Conservation (phyloP, 208 protist species). For the Entamoeba histolytica region DNA sequence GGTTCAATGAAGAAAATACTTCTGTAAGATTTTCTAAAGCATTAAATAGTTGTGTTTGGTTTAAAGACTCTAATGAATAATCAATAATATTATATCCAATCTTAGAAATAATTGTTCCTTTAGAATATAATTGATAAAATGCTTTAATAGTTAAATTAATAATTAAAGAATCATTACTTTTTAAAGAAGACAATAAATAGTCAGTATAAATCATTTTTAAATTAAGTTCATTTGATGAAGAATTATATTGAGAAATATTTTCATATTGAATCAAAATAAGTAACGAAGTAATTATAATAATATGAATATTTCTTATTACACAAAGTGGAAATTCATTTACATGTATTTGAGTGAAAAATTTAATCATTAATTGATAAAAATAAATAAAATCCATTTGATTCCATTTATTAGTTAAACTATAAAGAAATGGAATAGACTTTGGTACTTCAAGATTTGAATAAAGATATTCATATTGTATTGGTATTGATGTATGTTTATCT, state of each 20-base stretch:
- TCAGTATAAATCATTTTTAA: neutral
- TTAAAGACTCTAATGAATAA: neutral
- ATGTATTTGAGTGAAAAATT: neutral
- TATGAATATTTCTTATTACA: neutral
- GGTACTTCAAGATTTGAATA: neutral
- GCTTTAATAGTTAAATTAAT: neutral
- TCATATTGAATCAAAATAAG: neutral
- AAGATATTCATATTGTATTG: neutral
- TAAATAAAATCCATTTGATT: neutral
- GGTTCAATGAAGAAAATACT: neutral
- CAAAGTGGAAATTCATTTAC: neutral
- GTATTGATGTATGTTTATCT: neutral
- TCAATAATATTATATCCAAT: neutral
- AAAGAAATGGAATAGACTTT: neutral
- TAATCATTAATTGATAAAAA: neutral
- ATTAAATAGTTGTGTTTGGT: neutral
- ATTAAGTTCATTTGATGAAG: neutral
- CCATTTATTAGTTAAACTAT: neutral
- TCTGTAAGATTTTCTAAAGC: neutral
- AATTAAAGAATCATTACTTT: neutral
- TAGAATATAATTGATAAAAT: neutral
- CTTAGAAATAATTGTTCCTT: neutral
- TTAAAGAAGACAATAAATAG: neutral
- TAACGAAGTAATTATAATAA: neutral
- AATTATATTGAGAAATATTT: neutral